Evolutionary conservation across 2,329 filamentous ascomycete genomes (phyloP).

Genomic region (Pseudogymnoascus sp.): DNA sequence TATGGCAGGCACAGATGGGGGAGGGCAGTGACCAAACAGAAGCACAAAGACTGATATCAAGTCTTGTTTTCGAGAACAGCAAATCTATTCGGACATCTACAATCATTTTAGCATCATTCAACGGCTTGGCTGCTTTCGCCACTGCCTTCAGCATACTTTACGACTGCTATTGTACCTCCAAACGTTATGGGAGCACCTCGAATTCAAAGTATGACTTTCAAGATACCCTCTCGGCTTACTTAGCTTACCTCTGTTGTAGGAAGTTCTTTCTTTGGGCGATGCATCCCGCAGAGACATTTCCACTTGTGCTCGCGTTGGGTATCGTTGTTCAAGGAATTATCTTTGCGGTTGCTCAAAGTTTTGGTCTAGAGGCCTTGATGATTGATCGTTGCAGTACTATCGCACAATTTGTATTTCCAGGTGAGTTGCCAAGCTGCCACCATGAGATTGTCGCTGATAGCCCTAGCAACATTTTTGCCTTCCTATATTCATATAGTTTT

Average conservation of each 20-base stretch:
- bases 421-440: constrained; percentile 32
- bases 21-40: not conserved
- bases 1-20: constrained; percentile 6
- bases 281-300: constrained; percentile 35
- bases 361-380: constrained; percentile 43
- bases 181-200: constrained; percentile 26
- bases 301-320: constrained; percentile 47
- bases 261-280: constrained; percentile 27
- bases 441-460: constrained; percentile 17
- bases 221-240: not conserved
- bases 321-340: constrained; percentile 50
- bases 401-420: constrained; percentile 51
- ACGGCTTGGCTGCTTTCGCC: constrained; percentile 47
- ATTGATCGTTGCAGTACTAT: constrained; percentile 44
- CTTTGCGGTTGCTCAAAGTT: constrained; percentile 49
- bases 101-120: constrained; percentile 53
- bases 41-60: constrained; percentile 18
- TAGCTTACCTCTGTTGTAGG: constrained; percentile 13
- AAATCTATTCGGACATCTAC: constrained; percentile 53
- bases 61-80: constrained; percentile 27
- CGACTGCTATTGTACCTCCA: constrained; percentile 34
- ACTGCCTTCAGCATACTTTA: constrained; percentile 49
- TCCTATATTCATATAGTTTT: constrained; percentile 60
- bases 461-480: constrained; percentile 55
- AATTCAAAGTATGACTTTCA: constrained; percentile 33